phyloP scores from a whole-genome alignment of 2,329 filamentous ascomycete genomes.

The Ciborinia camelliae region DNA sequence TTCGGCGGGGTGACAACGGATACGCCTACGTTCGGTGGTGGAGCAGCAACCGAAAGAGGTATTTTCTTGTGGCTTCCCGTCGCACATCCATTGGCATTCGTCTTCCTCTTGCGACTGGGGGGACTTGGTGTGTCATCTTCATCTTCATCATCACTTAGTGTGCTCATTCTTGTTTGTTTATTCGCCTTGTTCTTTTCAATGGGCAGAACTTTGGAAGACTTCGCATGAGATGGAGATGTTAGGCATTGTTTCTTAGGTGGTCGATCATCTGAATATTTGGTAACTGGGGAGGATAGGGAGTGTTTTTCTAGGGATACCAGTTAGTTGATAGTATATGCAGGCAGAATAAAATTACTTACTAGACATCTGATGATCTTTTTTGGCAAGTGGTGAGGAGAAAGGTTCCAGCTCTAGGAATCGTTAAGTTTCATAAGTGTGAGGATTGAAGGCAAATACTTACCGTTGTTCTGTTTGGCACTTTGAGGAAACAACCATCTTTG shows the following conservation, averaged over 20 bases:
- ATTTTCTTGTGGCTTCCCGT: background rate
- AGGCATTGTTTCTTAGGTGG: background rate
- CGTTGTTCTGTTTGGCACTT: background rate
- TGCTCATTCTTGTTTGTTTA: too few species aligned
- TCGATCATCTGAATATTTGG: background rate
- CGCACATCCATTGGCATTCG: background rate
- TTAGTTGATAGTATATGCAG: background rate
- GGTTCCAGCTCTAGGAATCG: background rate
- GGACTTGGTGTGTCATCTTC: background rate
- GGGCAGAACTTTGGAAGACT: background rate
- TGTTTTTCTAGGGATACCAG: background rate
- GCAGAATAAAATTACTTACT: background rate
- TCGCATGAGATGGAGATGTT: background rate
- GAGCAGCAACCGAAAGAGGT: too few species aligned
- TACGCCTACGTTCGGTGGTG: too few species aligned
- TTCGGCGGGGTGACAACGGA: background rate
- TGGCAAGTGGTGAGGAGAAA: background rate
- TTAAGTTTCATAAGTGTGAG: background rate
- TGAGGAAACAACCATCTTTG: background rate
- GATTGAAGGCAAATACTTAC: background rate
- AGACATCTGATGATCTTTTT: background rate
- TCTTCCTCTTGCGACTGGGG: background rate
- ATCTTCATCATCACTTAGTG: background rate
- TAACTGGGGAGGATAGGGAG: background rate
- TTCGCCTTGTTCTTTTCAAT: too few species aligned